These are phyloP conservation scores for Albifimbria verrucaria DNA, from an alignment of 2,329 filamentous ascomycete species.

Conservation along the genomic window DNA sequence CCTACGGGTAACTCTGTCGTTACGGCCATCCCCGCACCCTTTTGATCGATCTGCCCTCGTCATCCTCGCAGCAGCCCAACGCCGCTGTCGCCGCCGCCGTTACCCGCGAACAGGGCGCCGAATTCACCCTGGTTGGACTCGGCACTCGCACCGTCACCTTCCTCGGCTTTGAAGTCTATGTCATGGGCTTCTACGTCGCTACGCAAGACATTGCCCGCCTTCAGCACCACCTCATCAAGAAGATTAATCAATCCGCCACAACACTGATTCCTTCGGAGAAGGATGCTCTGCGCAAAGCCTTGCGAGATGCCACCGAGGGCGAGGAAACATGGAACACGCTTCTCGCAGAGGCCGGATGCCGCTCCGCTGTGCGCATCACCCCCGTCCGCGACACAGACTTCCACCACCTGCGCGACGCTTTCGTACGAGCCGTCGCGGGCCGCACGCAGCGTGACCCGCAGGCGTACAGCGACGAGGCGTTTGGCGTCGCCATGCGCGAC, in stretches of 20 bases:
- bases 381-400: conserved; percentile 96
- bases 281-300: conserved; percentile 62
- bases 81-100: conserved; percentile 35
- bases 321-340: conserved; percentile 73
- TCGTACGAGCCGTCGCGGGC: conserved; percentile 79
- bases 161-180: conserved; percentile 86
- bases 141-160: conserved; percentile 90
- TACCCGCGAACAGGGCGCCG: conserved; percentile 43
- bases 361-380: conserved; percentile 77
- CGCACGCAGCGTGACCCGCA: conserved; percentile 56
- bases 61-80: conserved; percentile 18
- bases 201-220: conserved; percentile 78
- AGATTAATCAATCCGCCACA: conserved; percentile 73
- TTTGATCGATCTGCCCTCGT: conserved; percentile 47
- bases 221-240: conserved; percentile 72
- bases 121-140: conserved; percentile 86
- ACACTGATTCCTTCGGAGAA: conserved; percentile 82
- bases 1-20: conserved; percentile 79
- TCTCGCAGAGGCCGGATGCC: conserved; percentile 62
- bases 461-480: conserved; percentile 65
- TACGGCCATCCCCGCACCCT: conserved; percentile 75
- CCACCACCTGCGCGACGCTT: conserved; percentile 85
- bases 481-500: conserved; percentile 69
- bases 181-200: conserved; percentile 88
- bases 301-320: conserved; percentile 67